phyloP scores from a whole-genome alignment of 2,329 filamentous ascomycete genomes.

The Teratosphaeria nubilosa region DNA sequence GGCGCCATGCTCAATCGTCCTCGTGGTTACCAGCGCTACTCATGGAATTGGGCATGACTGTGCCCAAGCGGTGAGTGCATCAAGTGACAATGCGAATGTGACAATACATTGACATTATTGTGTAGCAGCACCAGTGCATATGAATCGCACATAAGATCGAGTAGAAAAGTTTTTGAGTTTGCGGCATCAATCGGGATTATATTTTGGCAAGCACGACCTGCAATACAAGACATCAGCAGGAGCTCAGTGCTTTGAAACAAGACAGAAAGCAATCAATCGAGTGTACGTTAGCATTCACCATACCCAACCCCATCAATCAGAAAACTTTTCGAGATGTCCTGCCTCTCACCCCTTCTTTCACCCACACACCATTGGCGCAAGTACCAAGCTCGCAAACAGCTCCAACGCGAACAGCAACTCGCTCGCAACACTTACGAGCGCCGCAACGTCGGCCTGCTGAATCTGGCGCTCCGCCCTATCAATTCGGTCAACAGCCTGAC shows the following conservation, averaged over 20 bases:
- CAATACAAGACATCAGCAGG: neutral
- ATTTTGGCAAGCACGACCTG: neutral
- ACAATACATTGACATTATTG: neutral
- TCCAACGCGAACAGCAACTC: constrained; percentile 1
- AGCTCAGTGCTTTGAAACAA: neutral
- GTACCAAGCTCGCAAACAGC: neutral
- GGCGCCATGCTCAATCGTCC: neutral
- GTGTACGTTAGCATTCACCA: neutral
- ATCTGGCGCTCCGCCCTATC: constrained; percentile 6
- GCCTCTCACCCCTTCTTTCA: neutral
- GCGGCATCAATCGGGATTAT: neutral
- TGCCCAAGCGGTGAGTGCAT: neutral
- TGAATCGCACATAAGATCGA: neutral
- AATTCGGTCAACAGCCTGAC: constrained; percentile 13
- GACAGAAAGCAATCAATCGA: neutral
- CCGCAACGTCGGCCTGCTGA: constrained; percentile 9
- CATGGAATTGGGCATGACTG: neutral
- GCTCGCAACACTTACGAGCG: constrained; percentile 7
- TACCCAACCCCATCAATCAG: neutral
- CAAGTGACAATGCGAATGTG: neutral
- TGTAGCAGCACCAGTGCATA: neutral
- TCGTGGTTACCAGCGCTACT: neutral
- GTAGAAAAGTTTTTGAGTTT: neutral
- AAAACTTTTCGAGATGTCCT: neutral
- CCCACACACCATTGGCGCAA: neutral